Percentiles rank a stretch among this genome's conserved stretches.
Evolutionary conservation across 1,284 basidiomycete species (phyloP).

Genomic region (Chalciporus piperatoides): DNA sequence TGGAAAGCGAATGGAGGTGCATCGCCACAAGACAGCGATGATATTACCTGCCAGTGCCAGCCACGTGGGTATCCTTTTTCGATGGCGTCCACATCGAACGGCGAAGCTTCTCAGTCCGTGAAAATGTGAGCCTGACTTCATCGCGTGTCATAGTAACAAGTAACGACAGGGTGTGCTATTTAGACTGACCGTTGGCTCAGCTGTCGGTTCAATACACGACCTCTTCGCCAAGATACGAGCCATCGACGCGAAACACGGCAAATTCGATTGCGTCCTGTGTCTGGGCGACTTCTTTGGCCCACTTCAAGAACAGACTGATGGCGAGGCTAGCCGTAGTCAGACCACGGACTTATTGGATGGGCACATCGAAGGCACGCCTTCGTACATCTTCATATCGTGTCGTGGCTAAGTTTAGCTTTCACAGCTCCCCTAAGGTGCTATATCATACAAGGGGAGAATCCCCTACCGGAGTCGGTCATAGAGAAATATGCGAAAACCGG

Average conservation of each 20-base stretch:
- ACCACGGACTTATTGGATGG: constrained; percentile 60
- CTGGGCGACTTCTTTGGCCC: constrained; percentile 89
- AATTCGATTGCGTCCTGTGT: constrained; percentile 87
- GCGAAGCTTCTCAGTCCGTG: constrained; percentile 19
- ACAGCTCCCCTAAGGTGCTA: constrained; percentile 87
- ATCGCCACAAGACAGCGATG: not conserved
- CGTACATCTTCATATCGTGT: not conserved
- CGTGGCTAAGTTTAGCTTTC: constrained; percentile 11
- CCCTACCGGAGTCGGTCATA: constrained; percentile 68
- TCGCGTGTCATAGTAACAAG: not conserved
- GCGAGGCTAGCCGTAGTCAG: constrained; percentile 45
- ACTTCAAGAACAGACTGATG: constrained; percentile 40
- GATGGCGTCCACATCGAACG: constrained; percentile 25
- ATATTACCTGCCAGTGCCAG: not conserved
- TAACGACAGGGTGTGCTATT: constrained; percentile 1
- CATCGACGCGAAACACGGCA: constrained; percentile 92
- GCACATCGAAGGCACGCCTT: constrained; percentile 53
- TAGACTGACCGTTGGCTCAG: constrained; percentile 86
- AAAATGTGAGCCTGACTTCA: constrained; percentile 40
- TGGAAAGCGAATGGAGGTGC: not conserved
- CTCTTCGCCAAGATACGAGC: constrained; percentile 79
- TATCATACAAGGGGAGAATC: constrained; percentile 81
- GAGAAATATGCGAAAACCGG: constrained; percentile 71
- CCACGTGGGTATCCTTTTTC: constrained; percentile 7
- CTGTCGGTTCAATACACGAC: constrained; percentile 70